phyloP scores from a whole-genome alignment of 352 stramenopile species.

The Phytophthora ohioensis region DNA sequence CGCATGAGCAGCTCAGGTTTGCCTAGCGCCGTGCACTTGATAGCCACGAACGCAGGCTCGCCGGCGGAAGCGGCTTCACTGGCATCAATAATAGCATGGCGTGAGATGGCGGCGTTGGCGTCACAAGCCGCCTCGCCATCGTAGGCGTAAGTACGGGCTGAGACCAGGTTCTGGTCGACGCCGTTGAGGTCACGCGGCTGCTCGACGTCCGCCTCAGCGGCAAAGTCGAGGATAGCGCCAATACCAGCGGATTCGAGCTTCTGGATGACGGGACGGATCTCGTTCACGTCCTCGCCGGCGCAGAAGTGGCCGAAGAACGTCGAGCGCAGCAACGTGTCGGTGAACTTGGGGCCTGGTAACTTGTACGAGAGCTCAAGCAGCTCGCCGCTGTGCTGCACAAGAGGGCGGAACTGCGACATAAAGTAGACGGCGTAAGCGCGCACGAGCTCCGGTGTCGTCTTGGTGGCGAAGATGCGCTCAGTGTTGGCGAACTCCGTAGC shows the following conservation, averaged over 20 bases:
- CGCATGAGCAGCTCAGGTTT: slow-evolving; percentile 96
- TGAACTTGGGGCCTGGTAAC: slow-evolving; percentile 86
- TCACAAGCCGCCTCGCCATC: slow-evolving; percentile 95
- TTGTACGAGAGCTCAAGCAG: slow-evolving; percentile 87
- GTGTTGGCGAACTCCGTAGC: slow-evolving; percentile 75
- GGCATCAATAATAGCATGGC: slow-evolving; percentile 83
- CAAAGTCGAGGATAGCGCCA: slow-evolving; percentile 97
- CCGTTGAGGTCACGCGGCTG: slow-evolving; percentile 81
- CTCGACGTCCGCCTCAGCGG: slow-evolving; percentile 93
- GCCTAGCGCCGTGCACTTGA: slow-evolving; percentile 97
- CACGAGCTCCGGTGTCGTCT: slow-evolving; percentile 87
- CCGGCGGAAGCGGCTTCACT: slow-evolving; percentile 46
- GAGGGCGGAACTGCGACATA: slow-evolving; percentile 82
- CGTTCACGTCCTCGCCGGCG: slow-evolving; percentile 90
- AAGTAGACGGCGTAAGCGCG: slow-evolving; percentile 90
- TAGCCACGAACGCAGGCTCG: slow-evolving; percentile 93
- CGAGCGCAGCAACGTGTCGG: slow-evolving; percentile 89
- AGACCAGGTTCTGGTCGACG: slow-evolving; percentile 84
- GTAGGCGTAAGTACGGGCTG: slow-evolving; percentile 96
- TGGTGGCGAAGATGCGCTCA: slow-evolving; percentile 85
- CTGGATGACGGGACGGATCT: slow-evolving; percentile 84
- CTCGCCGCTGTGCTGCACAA: slow-evolving; percentile 91
- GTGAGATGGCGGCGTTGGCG: slow-evolving; percentile 87
- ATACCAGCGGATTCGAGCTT: slow-evolving; percentile 88
- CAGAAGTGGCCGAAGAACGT: slow-evolving; percentile 99